phyloP scores from a whole-genome alignment of 1,139 yeast genomes.

The Tardiomyces depauwii region DNA sequence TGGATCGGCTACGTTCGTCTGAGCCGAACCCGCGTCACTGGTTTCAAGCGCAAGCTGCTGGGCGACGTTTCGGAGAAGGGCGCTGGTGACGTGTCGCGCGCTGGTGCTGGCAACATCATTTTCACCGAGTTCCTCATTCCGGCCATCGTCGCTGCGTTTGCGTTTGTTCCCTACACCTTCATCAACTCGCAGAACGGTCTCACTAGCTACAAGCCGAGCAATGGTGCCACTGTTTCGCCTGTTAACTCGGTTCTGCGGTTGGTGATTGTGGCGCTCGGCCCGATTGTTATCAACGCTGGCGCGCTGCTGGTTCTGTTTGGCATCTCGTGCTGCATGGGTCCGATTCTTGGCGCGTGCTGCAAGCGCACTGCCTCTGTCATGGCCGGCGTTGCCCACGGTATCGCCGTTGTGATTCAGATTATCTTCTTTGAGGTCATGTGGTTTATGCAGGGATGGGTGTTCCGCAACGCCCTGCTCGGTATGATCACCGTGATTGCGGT shows the following conservation, averaged over 20 bases:
- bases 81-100: conserved; percentile 91
- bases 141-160: conserved; percentile 75
- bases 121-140: conserved; percentile 85
- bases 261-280: conserved; percentile 82
- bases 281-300: conserved; percentile 86
- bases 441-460: conserved; percentile 90
- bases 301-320: conserved; percentile 47
- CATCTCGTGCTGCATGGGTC: conserved; percentile 95
- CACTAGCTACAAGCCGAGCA: conserved; percentile 14
- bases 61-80: conserved; percentile 89
- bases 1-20: conserved; percentile 98
- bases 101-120: conserved; percentile 78
- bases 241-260: conserved; percentile 82
- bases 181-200: conserved; percentile 98
- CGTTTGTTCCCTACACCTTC: conserved; percentile 83
- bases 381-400: conserved; percentile 96
- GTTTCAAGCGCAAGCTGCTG: conserved; percentile 83
- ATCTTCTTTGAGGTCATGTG: conserved; percentile 90
- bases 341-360: conserved; percentile 88
- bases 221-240: conserved; percentile 30
- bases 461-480: conserved; percentile 82
- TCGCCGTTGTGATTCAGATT: conserved; percentile 77
- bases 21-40: conserved; percentile 94
- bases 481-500: conserved; percentile 72
- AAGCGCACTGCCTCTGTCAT: conserved; percentile 95